These are phyloP conservation scores for Nidularia pulvinata DNA, from an alignment of 768 basidiomycete species.

Conservation along the genomic window DNA sequence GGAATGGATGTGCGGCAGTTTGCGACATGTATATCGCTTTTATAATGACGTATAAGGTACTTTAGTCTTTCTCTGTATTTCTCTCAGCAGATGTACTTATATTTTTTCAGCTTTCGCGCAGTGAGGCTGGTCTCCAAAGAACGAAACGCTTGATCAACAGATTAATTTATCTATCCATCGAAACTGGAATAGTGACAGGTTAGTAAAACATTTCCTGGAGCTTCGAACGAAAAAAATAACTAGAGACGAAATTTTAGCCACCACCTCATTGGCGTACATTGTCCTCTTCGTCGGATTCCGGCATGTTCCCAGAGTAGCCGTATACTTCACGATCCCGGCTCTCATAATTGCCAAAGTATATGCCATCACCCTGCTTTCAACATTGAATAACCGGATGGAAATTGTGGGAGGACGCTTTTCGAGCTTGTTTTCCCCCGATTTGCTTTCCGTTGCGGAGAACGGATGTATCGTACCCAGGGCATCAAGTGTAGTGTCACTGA, in stretches of 20 bases:
- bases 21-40: background rate
- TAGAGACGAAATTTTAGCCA: background rate
- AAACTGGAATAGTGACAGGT: conserved; percentile 6
- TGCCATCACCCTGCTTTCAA: conserved; percentile 3
- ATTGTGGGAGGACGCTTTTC: conserved; percentile 3
- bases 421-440: background rate
- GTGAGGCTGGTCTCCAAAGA: background rate
- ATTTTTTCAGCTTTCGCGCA: conserved; percentile 2
- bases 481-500: background rate
- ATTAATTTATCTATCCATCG: conserved; percentile 3
- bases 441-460: background rate
- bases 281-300: conserved; percentile 2
- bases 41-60: background rate
- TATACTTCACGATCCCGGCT: conserved; percentile 6
- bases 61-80: background rate
- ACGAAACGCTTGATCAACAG: background rate
- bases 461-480: background rate
- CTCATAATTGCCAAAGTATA: conserved; percentile 6
- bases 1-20: background rate
- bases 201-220: background rate
- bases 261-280: background rate
- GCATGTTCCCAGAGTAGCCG: background rate
- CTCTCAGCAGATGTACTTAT: background rate
- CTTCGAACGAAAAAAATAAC: background rate
- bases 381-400: conserved; percentile 4